These are phyloP conservation scores for Nannochloris sp. DNA, from an alignment of 139 green algal species.

Conservation along the genomic window DNA sequence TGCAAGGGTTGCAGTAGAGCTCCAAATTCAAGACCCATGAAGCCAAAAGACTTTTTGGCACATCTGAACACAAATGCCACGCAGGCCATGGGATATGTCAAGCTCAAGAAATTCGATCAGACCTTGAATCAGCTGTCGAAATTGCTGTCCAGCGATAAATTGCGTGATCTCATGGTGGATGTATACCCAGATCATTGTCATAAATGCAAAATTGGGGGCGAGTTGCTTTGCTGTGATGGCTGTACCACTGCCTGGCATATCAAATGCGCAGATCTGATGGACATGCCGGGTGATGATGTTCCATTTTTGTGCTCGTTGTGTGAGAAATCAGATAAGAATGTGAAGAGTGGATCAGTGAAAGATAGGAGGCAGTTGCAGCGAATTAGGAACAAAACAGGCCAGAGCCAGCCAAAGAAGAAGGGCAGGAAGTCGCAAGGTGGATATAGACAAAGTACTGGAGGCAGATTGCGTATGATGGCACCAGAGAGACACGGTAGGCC, in stretches of 20 bases:
- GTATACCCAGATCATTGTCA: slow-evolving; percentile 40
- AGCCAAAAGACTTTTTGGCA: slow-evolving; percentile 28
- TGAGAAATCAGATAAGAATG: background rate
- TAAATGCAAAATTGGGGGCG: slow-evolving; percentile 27
- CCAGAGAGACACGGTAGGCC: background rate
- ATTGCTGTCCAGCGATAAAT: slow-evolving; percentile 28
- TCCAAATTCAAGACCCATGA: slow-evolving; percentile 42
- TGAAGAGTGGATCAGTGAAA: background rate
- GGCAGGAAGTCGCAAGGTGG: background rate
- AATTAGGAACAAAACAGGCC: background rate
- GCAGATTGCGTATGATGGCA: slow-evolving; percentile 1
- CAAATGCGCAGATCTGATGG: slow-evolving; percentile 21
- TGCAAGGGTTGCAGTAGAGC: slow-evolving; percentile 23
- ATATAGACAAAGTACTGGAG: background rate
- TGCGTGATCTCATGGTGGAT: slow-evolving; percentile 21
- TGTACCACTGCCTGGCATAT: slow-evolving; percentile 37
- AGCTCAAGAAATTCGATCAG: background rate
- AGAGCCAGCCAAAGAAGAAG: slow-evolving; percentile 1
- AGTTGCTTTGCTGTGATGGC: slow-evolving; percentile 42
- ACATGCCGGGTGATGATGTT: slow-evolving; percentile 15
- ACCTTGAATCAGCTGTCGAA: slow-evolving; percentile 18
- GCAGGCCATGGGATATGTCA: no score
- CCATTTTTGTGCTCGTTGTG: slow-evolving; percentile 37
- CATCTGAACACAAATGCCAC: slow-evolving; percentile 35
- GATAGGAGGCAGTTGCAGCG: background rate